A percentile compares a stretch with the other conserved stretches of the same genome.
Evolutionary conservation across 169 alveolate species (phyloP).

Genomic region (Cryptosporidium parvum): DNA sequence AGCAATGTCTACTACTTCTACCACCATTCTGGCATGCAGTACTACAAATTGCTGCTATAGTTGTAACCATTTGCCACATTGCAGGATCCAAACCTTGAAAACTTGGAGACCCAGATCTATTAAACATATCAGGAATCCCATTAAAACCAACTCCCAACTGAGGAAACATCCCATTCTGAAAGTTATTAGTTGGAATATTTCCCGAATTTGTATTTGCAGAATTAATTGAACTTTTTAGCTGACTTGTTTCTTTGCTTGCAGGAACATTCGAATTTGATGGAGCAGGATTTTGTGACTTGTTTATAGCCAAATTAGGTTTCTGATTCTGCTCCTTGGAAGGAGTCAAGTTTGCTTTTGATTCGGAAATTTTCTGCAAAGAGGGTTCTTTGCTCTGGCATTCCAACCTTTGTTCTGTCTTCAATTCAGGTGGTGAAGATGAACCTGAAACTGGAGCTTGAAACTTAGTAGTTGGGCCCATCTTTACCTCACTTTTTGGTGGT

Average conservation of each 20-base stretch:
- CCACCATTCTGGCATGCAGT: constrained; percentile 44
- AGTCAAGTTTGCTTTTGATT: neutral
- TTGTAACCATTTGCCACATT: constrained; percentile 57
- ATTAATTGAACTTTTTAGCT: neutral
- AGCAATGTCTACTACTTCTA: constrained; percentile 21
- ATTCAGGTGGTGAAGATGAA: neutral
- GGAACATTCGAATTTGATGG: neutral
- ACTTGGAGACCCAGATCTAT: neutral
- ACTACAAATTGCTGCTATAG: constrained; percentile 61
- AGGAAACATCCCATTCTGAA: neutral
- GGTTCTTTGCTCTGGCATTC: neutral
- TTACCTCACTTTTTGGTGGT: neutral
- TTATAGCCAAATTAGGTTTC: neutral
- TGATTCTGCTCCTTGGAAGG: neutral
- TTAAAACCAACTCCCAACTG: neutral
- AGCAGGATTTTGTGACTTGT: neutral
- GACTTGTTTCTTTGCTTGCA: neutral
- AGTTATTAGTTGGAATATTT: neutral
- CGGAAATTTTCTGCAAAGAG: neutral
- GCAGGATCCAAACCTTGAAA: constrained; percentile 51
- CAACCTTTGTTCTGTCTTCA: neutral
- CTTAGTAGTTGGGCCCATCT: neutral
- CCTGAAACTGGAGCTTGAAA: neutral
- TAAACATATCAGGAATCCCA: neutral
- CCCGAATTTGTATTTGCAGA: neutral